Base-by-base conservation (phyloP, 371 early-diverging fungal genomes). In the Choanephora cucurbitarum region DNA sequence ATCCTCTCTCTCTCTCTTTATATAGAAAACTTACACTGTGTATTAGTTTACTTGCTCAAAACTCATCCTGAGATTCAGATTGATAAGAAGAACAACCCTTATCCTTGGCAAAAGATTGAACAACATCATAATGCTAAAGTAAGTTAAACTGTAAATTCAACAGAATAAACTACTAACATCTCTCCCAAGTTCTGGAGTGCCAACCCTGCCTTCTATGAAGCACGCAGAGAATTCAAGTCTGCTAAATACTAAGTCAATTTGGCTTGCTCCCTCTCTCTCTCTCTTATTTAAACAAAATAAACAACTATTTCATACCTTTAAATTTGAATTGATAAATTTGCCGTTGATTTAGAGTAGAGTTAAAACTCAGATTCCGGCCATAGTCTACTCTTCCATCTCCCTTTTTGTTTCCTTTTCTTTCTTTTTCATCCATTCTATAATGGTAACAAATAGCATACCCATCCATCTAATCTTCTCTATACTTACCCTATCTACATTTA, bases 41-140 rank as follows among this genome's bases (percentile, higher is more conserved):
- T 46, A 39, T 22, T 56, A 77, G 72, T 73, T 44, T 73, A 73
- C 42, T 51, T 77, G 52, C 60, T 77, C 40, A 61, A 58, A 46
- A 77, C 72, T 14, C 78, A 77, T 58, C 78, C 78, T 55, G 78
- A 77, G 47, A 72, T 77, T 31, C 62, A 69, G n/a, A 60, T 77
- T 46, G 74, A 77, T 52, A 66, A 66, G 33, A 70, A 72, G 58
- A 75, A 74, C 43, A 74, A 74, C 58, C 77, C 77, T 28, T 62
- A 64, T 37, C 78, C 78, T 53, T 77, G 78, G 78, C 56, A 67
- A 41, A 68, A 60, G 18, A 69, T 77, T 21, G 54, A 77, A 56
- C 78, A 77, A 45, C 73, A 77, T 47, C 51, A 75, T 43, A 74
- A 75, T 45, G 72, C 72, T 41, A 77, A 77, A 73, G 69, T 77